A percentile compares a stretch with the other conserved stretches of the same genome.
phyloP scores from a whole-genome alignment of 2,329 filamentous ascomycete species.

The Akanthomyces dipterigenus region DNA sequence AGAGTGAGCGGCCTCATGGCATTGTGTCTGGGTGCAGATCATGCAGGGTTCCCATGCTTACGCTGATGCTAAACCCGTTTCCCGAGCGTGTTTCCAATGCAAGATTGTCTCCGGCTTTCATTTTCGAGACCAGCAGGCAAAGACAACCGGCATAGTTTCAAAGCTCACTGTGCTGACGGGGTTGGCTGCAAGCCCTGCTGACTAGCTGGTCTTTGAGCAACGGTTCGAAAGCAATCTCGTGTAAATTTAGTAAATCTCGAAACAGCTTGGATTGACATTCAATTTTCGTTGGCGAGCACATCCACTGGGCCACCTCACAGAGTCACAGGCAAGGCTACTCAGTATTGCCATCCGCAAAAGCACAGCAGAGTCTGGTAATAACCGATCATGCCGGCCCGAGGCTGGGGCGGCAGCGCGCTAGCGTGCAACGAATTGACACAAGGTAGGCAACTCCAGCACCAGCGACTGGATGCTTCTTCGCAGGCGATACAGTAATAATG shows the following conservation, averaged over 20 bases:
- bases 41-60: background rate
- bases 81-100: background rate
- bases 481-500: background rate
- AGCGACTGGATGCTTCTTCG: background rate
- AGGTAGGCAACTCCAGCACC: background rate
- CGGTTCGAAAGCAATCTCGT: background rate
- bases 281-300: background rate
- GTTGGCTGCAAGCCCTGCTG: background rate
- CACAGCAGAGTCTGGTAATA: background rate
- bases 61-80: background rate
- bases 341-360: background rate
- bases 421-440: background rate
- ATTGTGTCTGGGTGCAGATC: background rate
- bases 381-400: constrained; percentile 11
- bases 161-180: background rate
- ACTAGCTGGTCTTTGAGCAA: background rate
- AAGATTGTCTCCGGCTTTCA: background rate
- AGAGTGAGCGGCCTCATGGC: background rate
- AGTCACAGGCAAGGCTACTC: background rate
- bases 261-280: background rate
- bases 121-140: background rate
- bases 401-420: constrained; percentile 7
- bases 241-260: background rate
- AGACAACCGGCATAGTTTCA: background rate
- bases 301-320: background rate